Conservation (phyloP, 1,284 basidiomycete genomes). For the Melampsora americana region DNA sequence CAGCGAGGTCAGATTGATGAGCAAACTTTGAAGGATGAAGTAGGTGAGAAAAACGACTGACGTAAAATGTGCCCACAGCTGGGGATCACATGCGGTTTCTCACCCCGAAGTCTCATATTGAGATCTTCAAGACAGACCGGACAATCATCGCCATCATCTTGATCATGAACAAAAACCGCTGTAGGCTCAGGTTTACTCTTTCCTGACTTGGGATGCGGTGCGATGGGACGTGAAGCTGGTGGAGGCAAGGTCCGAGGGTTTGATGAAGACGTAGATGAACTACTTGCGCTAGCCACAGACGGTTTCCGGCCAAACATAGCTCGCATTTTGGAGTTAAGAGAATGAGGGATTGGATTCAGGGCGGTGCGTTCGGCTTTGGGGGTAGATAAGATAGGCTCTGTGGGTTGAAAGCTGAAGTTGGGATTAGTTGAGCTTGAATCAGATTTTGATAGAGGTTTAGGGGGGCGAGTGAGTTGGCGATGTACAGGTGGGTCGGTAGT, state of each 20-base stretch:
- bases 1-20: not conserved
- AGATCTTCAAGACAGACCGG: constrained; percentile 87
- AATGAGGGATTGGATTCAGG: not conserved
- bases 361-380: not conserved
- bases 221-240: not conserved
- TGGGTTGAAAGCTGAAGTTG: not conserved
- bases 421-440: not conserved
- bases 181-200: constrained; percentile 5
- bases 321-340: not conserved
- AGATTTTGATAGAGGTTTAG: not conserved
- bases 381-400: not conserved
- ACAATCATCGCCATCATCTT: constrained; percentile 76
- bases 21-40: not conserved
- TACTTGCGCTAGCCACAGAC: not conserved
- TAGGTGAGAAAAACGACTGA: constrained; percentile 61
- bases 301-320: not conserved
- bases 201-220: not conserved
- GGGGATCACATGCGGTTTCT: constrained; percentile 93
- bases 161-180: constrained; percentile 53
- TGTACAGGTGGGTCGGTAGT: not conserved
- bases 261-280: not conserved
- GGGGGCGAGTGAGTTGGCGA: not conserved
- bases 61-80: constrained; percentile 96
- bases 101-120: constrained; percentile 67
- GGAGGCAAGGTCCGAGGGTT: not conserved